Base-by-base conservation (phyloP, 352 stramenopile genomes). In the Hyaloperonospora arabidopsidis region DNA sequence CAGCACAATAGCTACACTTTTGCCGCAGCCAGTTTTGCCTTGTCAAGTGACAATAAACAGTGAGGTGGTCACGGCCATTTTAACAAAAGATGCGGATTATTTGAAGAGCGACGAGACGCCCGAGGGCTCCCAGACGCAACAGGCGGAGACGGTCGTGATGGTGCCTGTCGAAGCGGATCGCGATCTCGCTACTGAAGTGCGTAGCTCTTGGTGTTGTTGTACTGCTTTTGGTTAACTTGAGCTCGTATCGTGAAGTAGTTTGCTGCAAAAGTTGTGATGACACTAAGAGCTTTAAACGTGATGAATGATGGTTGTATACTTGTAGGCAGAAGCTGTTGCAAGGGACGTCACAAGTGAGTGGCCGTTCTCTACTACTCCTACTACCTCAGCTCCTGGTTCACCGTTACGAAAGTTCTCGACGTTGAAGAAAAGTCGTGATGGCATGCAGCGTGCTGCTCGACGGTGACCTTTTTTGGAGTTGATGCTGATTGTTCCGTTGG, bases 341-440 rank as follows among this genome's bases (percentile, higher is more conserved):
- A 43, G 53, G 35, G 47, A 56, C 8, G 29, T 41, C 14, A 35
- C 41, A 2, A 38, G 49, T 18, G 52, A 65, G 36, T 41, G 53
- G 46, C 47, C 45, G 17, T 59, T 52, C 11, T 44, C 53, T 44
- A 22, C 48, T 45, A 38, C 50, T 39, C 35, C 21, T 51, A 51
- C 48, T 19, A n/a, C 50, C 25, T 41, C 51, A 17, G 47, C 32
- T 49, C 45, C 48, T 10, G 61, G 57, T n/a, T 69, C 60, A 21
- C 60, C 61, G 18, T 63, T 54, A 43, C 45, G 54, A 59, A 72
- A 76, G 45, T 68, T 53, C 32, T 67, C 65, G 49, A 65, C 65
- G 29, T 64, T 65, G 8, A 72, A 76, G 68, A 72, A 69, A 61
- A 60, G 12, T 25, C 49, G 49, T 15, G 55, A 67, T 4, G 54